Percentiles rank a stretch among this genome's conserved stretches.
Conservation (phyloP, 306 rosid species). For the Leucaena leucocephala region DNA sequence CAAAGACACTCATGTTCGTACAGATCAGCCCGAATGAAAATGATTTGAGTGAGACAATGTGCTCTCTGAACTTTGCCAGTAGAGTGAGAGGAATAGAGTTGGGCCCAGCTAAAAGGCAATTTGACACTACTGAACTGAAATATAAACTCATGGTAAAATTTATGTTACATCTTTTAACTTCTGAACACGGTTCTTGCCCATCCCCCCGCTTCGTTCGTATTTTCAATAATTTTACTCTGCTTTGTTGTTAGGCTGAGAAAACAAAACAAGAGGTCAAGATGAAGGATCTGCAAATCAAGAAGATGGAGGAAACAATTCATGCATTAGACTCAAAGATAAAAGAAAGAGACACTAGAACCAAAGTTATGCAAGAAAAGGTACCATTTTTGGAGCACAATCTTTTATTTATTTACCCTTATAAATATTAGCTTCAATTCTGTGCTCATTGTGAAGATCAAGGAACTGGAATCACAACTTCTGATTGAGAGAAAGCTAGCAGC, state of each 20-base stretch:
- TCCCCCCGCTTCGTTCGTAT: not conserved
- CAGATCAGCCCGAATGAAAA: conserved; percentile 96
- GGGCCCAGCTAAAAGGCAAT: conserved; percentile 87
- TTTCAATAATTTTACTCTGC: conserved; percentile 20
- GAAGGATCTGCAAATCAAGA: conserved; percentile 83
- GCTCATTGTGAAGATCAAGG: conserved; percentile 65
- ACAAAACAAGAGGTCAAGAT: conserved; percentile 71
- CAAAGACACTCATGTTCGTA: conserved; percentile 93
- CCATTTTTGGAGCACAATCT: not conserved
- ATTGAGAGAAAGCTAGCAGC: conserved; percentile 77
- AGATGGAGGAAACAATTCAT: conserved; percentile 87
- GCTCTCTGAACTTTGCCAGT: conserved; percentile 95
- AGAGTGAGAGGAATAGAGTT: conserved; percentile 93
- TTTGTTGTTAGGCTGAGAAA: conserved; percentile 66
- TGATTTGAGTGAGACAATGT: conserved; percentile 88
- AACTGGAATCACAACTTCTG: conserved; percentile 86
- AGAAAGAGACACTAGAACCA: conserved; percentile 67
- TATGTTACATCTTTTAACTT: conserved; percentile 2
- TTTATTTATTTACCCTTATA: not conserved
- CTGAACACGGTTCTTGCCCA: not conserved
- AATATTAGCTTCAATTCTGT: not conserved
- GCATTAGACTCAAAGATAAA: conserved; percentile 80
- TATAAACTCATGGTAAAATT: conserved; percentile 74
- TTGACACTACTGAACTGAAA: conserved; percentile 74
- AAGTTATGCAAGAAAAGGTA: conserved; percentile 81